Conservation (phyloP, 2,329 filamentous ascomycete genomes). For the Epichloe gansuensis region DNA sequence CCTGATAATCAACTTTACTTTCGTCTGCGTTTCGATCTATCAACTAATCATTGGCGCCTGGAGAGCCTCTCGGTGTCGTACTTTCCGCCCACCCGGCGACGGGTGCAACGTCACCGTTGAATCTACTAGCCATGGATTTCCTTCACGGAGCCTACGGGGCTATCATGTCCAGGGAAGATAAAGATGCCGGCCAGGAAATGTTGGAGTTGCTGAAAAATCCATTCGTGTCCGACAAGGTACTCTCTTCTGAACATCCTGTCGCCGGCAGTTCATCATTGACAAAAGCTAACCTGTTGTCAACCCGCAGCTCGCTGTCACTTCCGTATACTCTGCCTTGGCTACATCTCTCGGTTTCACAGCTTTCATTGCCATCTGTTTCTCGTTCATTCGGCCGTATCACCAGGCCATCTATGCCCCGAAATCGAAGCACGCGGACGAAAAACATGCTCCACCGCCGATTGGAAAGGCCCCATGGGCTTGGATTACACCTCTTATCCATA, state of each 20-base stretch:
- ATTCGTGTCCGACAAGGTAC: slow-evolving; percentile 23
- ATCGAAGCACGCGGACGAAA: slow-evolving; percentile 81
- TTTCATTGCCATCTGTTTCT: slow-evolving; percentile 69
- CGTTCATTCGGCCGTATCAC: slow-evolving; percentile 80
- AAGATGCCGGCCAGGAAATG: slow-evolving; percentile 29
- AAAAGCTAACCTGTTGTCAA: not conserved
- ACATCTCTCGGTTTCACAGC: slow-evolving; percentile 66
- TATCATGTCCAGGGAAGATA: slow-evolving; percentile 1
- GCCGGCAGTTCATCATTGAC: no score
- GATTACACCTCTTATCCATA: slow-evolving; percentile 65
- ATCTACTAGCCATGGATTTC: not conserved
- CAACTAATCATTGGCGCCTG: not conserved
- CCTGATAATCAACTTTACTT: not conserved
- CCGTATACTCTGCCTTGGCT: slow-evolving; percentile 66
- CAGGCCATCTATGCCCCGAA: slow-evolving; percentile 89
- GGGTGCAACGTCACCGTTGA: not conserved
- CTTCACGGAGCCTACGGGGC: not conserved
- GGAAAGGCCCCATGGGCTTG: slow-evolving; percentile 82
- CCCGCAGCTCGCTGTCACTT: slow-evolving; percentile 23
- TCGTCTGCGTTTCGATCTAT: not conserved
- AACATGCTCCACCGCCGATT: slow-evolving; percentile 75
- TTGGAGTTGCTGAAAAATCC: slow-evolving; percentile 37
- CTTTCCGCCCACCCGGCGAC: not conserved
- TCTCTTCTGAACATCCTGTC: not conserved
- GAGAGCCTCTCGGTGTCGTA: not conserved